Base-by-base conservation (phyloP, 495 filamentous ascomycete genomes). In the Viridothelium virens region DNA sequence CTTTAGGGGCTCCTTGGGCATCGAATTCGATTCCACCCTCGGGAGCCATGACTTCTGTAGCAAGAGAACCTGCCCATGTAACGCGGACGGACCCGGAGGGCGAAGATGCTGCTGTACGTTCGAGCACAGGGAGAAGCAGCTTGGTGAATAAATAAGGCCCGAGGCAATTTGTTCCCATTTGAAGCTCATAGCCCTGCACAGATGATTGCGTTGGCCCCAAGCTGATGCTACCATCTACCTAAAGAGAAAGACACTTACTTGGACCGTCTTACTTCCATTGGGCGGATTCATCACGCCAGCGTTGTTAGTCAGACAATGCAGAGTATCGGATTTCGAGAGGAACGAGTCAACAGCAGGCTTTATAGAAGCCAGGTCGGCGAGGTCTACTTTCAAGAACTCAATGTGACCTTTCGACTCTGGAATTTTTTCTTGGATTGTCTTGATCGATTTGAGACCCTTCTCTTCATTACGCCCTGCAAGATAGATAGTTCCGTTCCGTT, bases 241-340 rank as follows among this genome's bases (percentile, higher is more conserved):
- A 25, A 25, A 25, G 25, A 25, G 25, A 25, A 25, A 25, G 25
- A 25, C 25, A 25, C 39, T 31, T 53, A 65, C 66, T 66, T 75
- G 73, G 0, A 68, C 65, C 31, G 74, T 72, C 33, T 70, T 74
- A 34, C 62, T 73, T 25, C 75, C 81, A 2, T 16, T 39, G 1
- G 80, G 79, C 1, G 78, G 75, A 12, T 66, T 63, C 74, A 79
- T 79, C 47, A 85, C 75, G 33, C 76, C 83, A 10, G 82, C 82
- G 71, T 84, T 85, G 66, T 82, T 79, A 36, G 74, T 70, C 25
- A 85, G 73, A 59, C 82, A 77, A 74, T 85, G 77, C 37, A 85
- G 75, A 3, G 74, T 67, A 2, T 63, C 39, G 66, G 84, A 80
- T 47, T 71, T 72, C 1, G 18, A 12, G n/a, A 76, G 61, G 71